Evolutionary conservation across 352 stramenopile species (phyloP), one percentile per base, ranked within the genome.

Genomic region (Pythium dissotocum): DNA sequence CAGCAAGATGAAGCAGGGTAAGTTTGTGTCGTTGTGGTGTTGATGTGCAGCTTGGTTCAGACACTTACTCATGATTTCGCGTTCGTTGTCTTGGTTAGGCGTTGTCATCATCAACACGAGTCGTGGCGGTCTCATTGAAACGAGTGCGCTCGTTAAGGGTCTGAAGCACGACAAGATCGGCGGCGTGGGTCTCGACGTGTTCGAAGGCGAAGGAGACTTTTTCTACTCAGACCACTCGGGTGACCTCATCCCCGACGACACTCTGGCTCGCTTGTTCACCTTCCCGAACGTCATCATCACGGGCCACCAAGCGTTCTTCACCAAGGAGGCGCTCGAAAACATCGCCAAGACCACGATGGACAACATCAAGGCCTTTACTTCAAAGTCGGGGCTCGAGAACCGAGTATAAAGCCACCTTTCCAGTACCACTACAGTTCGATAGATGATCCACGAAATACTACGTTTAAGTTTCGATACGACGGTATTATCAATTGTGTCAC

Each of bases 91-190:
- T 53, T 28, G 26, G 5, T 30, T 63, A 61, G 61, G 63, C 36
- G 88, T 97, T 4, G 87, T 95, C 67, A 69, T 98, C 12, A 97
- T 98, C 69, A 98, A 98, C 71, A 97, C 89, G 13, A 92, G 83
- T 30, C 89, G 90, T 61, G 91, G 93, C 56, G 89, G 85, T 16
- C 70, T 97, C 7, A 86, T 97, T 40, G 85, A 97, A 67, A 97
- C 89, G 16, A 80, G 78, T 12, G 85, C 88, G 6, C 71, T 98
- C 0, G 79, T 97, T 28, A 67, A 83, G 48, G 89, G 83, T 14
- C 78, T 98, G 38, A 87, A 96, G 69, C 77, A 75, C 13, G 77
- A 85, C 52, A 89, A 95, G 57, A 89, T 98, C 49, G 78, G 78
- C 18, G 68, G 80, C 8, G 81, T 88, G 0, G 93, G 90, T 48